Percentiles rank a stretch among this genome's conserved stretches.
Conservation (phyloP, 1,139 yeast species). For the Casaregolazyma suthepensis region DNA sequence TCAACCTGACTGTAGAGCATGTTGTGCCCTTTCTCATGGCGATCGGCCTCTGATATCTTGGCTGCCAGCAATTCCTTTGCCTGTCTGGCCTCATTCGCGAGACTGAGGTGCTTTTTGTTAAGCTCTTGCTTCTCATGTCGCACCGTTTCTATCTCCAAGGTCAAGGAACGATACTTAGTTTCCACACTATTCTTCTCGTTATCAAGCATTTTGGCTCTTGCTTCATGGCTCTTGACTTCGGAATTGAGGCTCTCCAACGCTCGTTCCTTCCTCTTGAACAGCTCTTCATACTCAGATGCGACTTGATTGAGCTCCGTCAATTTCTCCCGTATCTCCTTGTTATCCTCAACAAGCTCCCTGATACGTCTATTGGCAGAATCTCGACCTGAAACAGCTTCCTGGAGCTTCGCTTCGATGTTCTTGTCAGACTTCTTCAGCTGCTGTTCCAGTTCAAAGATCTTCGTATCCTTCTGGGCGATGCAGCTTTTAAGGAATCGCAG, state of each 20-base stretch:
- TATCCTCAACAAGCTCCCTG: constrained; percentile 45
- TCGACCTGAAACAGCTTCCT: constrained; percentile 28
- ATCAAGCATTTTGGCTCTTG: constrained; percentile 16
- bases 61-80: constrained; percentile 27
- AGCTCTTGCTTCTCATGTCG: constrained; percentile 25
- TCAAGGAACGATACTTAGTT: constrained; percentile 16
- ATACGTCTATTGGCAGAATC: constrained; percentile 38
- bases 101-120: constrained; percentile 23
- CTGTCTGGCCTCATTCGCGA: constrained; percentile 27
- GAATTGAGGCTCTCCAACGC: constrained; percentile 31
- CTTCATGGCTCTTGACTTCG: constrained; percentile 26
- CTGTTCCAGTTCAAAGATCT: constrained; percentile 33
- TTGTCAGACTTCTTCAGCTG: constrained; percentile 32
- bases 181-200: constrained; percentile 19
- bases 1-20: constrained; percentile 21
- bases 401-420: constrained; percentile 36
- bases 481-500: constrained; percentile 23
- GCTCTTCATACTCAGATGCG: constrained; percentile 34
- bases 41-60: constrained; percentile 23
- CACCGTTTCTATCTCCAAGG: constrained; percentile 17
- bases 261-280: constrained; percentile 26
- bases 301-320: constrained; percentile 35
- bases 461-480: constrained; percentile 31
- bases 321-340: constrained; percentile 39
- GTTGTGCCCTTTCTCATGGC: constrained; percentile 23